Base-by-base conservation (phyloP, 2,329 filamentous ascomycete genomes). In the Cercospora citrullina region DNA sequence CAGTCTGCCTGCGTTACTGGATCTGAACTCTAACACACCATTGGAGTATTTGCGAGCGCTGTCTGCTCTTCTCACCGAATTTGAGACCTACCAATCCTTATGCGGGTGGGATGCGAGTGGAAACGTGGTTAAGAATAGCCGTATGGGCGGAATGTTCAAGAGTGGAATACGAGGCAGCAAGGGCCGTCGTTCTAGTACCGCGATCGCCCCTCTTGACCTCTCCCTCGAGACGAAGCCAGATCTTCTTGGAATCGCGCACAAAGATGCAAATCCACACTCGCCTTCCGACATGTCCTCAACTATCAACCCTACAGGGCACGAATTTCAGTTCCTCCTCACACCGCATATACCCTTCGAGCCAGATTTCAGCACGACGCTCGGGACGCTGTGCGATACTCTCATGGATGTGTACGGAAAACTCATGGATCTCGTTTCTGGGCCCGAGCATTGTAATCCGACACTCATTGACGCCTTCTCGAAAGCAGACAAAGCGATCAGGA, bases 291-390 rank as follows among this genome's bases (percentile, higher is more conserved):
- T 69, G 30, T 67, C 68, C 16, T 71, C 71, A 23, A 73, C 75
- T 61, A 58, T 75, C 69, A 91, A 93, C 71, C 84, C 93, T 26
- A 82, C 91, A 51, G 90, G 91, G 0, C 93, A 93, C 42, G 92
- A 96, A 75, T 99, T 97, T 79, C 88, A 89, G 0, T 90, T 94
- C 78, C 85, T 99, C 1, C 85, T 97, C 21, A 98, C 94, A n/a
- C 95, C 95, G 0, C 90, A 89, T 16, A 82, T 99, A 59, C 95
- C 95, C 0, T 99, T 99, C 77, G 94, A 98, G 72, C 95, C 95
- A 0, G 95, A 99, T 80, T 99, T 97, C 76, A 95, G 94, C 79
- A 93, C 96, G 81, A 97, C 94, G 0, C 98, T 98, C 81, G 91
- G 93, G 14, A 97, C 95, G 12, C 85, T 99, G 6, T 98, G 95